These are phyloP conservation scores for Fusarium temperatum DNA, from an alignment of 2,329 filamentous ascomycete genomes.

Conservation along the genomic window DNA sequence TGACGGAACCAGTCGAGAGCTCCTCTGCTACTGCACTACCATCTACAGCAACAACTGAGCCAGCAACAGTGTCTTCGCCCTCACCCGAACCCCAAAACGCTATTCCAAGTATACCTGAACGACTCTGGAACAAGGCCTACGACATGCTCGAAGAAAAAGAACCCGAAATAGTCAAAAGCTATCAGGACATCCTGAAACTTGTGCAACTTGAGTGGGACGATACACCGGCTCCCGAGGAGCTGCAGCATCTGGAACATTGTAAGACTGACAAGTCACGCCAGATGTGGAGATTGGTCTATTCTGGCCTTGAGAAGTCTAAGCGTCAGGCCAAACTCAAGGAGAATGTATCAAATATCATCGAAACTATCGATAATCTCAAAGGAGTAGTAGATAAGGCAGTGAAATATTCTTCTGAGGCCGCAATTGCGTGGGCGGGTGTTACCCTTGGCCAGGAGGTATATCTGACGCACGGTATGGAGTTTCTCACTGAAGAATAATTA, in stretches of 20 bases:
- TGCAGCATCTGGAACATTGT: fast-evolving
- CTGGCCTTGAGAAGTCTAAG: background rate
- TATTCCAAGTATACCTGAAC: fast-evolving
- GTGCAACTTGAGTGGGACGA: fast-evolving
- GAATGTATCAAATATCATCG: fast-evolving
- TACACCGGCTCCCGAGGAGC: fast-evolving
- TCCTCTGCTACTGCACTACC: fast-evolving
- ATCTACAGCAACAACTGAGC: fast-evolving
- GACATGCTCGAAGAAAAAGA: fast-evolving
- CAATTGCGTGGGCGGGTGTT: background rate
- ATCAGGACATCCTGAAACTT: fast-evolving
- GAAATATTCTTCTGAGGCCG: background rate
- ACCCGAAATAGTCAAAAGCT: fast-evolving
- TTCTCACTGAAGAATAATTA: too few species aligned
- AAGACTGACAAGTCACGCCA: fast-evolving
- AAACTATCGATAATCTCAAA: fast-evolving
- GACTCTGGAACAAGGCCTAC: background rate
- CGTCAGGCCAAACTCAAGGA: fast-evolving
- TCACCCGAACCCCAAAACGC: fast-evolving
- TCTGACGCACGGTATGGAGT: too few species aligned
- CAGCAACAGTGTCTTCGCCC: fast-evolving
- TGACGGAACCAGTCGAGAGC: fast-evolving
- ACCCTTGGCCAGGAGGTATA: background rate
- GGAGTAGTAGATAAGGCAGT: fast-evolving
- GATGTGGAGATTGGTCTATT: background rate